Evolutionary conservation across 805 yeast species (phyloP).

Genomic region (Hanseniaspora singularis): DNA sequence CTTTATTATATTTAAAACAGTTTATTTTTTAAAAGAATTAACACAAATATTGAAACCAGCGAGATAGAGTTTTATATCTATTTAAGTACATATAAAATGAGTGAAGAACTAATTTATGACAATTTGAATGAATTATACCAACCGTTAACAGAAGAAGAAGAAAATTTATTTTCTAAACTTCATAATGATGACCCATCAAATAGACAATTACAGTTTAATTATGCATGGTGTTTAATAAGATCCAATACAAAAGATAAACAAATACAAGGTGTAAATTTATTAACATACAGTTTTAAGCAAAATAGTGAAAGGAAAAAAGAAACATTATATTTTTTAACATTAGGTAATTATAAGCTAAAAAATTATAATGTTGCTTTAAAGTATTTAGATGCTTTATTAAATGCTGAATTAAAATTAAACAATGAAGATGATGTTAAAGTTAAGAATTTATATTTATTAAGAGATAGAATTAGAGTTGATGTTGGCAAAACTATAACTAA

Average conservation of each 20-base stretch:
- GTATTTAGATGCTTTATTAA: constrained; percentile 65
- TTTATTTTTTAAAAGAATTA: too few relatives aligned
- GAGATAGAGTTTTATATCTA: too few relatives aligned
- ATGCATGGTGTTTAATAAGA: constrained; percentile 91
- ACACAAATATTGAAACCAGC: too few relatives aligned
- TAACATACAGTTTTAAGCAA: constrained; percentile 58
- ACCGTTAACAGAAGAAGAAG: constrained; percentile 58
- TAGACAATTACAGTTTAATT: constrained; percentile 78
- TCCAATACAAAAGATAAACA: constrained; percentile 52
- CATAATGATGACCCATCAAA: constrained; percentile 60
- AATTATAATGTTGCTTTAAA: constrained; percentile 77
- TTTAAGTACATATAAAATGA: neutral
- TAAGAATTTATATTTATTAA: too few relatives aligned
- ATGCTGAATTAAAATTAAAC: constrained; percentile 38
- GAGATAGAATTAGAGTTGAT: constrained; percentile 74
- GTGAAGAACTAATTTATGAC: neutral
- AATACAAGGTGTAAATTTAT: constrained; percentile 63
- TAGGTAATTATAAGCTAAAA: constrained; percentile 80
- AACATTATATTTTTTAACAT: constrained; percentile 71
- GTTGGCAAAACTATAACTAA: constrained; percentile 76
- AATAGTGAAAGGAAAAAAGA: constrained; percentile 80
- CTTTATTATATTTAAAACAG: too few relatives aligned
- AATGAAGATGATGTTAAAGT: too few relatives aligned
- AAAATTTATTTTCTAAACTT: constrained; percentile 63
- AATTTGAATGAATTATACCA: constrained; percentile 26